These are phyloP conservation scores for Mycena polygramma DNA, from an alignment of 768 basidiomycete species.

Conservation along the genomic window DNA sequence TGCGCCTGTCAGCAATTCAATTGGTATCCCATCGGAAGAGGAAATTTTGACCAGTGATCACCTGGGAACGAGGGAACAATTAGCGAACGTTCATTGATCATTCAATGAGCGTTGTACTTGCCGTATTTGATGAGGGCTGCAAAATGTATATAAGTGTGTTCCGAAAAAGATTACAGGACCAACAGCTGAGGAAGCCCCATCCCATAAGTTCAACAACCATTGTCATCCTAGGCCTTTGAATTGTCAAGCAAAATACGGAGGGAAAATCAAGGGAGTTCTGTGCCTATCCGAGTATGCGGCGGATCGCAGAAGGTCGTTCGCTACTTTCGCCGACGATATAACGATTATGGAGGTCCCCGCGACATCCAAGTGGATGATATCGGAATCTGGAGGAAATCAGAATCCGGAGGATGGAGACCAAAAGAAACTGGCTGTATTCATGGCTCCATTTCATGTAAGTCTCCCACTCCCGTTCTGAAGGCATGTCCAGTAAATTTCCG, in stretches of 20 bases:
- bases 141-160: not conserved
- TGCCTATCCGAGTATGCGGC: conserved; percentile 20
- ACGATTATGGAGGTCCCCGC: conserved; percentile 46
- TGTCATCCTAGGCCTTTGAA: not conserved
- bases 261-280: too few relatives aligned
- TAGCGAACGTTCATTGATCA: not conserved
- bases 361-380: conserved; percentile 45
- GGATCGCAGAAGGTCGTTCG: conserved; percentile 50
- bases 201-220: conserved; percentile 20
- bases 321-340: conserved; percentile 49
- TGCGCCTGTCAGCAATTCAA: conserved; percentile 30
- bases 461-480: conserved; percentile 54
- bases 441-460: conserved; percentile 54
- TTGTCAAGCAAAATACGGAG: not conserved
- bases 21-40: not conserved
- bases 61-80: conserved; percentile 12
- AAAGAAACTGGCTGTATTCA: conserved; percentile 43
- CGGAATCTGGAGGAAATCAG: conserved; percentile 18
- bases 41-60: conserved; percentile 20
- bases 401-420: not conserved
- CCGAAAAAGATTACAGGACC: not conserved
- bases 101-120: not conserved
- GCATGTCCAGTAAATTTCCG: conserved; percentile 61
- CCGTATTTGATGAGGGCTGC: conserved; percentile 34
- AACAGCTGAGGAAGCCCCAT: not conserved